Conservation (phyloP, 1,284 basidiomycete species). For the Golubevia sp. region DNA sequence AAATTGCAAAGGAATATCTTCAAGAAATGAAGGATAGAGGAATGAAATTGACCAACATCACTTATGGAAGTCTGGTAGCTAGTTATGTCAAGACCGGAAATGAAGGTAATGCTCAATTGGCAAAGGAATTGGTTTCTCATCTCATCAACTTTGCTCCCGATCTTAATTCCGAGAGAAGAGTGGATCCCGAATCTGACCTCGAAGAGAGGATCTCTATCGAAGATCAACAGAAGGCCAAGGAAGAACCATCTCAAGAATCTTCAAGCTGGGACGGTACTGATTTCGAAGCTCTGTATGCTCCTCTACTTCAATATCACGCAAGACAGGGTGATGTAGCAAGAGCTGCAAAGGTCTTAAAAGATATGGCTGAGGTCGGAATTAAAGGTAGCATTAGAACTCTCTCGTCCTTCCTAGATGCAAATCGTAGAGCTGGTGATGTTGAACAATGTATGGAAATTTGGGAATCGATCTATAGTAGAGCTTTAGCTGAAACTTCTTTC, state of each 20-base stretch:
- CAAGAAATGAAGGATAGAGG: slow-evolving; percentile 75
- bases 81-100: slow-evolving; percentile 64
- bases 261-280: neutral
- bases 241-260: slow-evolving; percentile 1
- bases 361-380: slow-evolving; percentile 67
- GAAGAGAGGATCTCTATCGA: slow-evolving; percentile 6
- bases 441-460: slow-evolving; percentile 71
- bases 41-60: slow-evolving; percentile 73
- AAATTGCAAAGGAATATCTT: slow-evolving; percentile 72
- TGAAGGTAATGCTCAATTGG: slow-evolving; percentile 31
- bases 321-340: slow-evolving; percentile 66
- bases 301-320: slow-evolving; percentile 71
- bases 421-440: slow-evolving; percentile 71
- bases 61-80: slow-evolving; percentile 74
- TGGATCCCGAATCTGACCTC: slow-evolving; percentile 10
- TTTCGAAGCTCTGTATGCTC: slow-evolving; percentile 66
- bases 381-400: slow-evolving; percentile 70
- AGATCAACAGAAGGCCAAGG: neutral
- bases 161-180: neutral
- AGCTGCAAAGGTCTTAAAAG: slow-evolving; percentile 69
- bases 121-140: slow-evolving; percentile 29
- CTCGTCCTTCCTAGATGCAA: slow-evolving; percentile 75
- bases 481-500: slow-evolving; percentile 22
- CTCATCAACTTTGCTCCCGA: slow-evolving; percentile 9
- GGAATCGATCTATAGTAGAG: slow-evolving; percentile 72